Evolutionary conservation across 176 grass and related monocot species (phyloP).

Genomic region (Chrysopogon serrulatus): DNA sequence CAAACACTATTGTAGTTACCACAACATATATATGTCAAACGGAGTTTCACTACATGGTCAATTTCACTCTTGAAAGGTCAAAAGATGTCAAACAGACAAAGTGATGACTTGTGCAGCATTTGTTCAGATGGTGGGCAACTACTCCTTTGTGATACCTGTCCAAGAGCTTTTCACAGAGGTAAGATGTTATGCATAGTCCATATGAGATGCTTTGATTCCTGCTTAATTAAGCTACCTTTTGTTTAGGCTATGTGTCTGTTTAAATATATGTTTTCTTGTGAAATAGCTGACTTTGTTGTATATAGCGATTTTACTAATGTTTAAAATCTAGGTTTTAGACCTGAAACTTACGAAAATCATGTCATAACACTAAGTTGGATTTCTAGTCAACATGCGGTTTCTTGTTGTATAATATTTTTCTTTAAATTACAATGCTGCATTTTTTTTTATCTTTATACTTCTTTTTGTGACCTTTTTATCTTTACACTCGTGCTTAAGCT

Average conservation of each 20-base stretch:
- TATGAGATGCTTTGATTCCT: not conserved
- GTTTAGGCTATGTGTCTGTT: not conserved
- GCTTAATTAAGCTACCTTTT: not conserved
- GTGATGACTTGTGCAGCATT: conserved; percentile 91
- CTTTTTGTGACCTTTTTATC: too few species aligned
- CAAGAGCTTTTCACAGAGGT: conserved; percentile 98
- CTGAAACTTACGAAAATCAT: not conserved
- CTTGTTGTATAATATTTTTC: not conserved
- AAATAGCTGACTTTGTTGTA: not conserved
- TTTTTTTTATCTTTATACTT: too few species aligned
- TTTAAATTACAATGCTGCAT: conserved; percentile 1
- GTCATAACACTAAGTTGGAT: not conserved
- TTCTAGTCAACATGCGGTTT: not conserved
- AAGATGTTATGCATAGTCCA: not conserved
- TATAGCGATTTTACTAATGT: not conserved
- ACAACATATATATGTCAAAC: conserved; percentile 99
- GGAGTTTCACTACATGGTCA: conserved; percentile 95
- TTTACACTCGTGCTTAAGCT: not conserved
- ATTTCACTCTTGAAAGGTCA: conserved; percentile 73
- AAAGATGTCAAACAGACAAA: conserved; percentile 63
- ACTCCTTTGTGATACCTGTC: conserved; percentile 89
- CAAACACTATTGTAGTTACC: conserved; percentile 63
- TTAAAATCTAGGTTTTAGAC: not conserved
- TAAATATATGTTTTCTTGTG: conserved; percentile 11
- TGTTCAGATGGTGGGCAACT: conserved; percentile 90